Base-by-base conservation (phyloP, 2,329 filamentous ascomycete genomes). In the Zymoseptoria ardabiliae region DNA sequence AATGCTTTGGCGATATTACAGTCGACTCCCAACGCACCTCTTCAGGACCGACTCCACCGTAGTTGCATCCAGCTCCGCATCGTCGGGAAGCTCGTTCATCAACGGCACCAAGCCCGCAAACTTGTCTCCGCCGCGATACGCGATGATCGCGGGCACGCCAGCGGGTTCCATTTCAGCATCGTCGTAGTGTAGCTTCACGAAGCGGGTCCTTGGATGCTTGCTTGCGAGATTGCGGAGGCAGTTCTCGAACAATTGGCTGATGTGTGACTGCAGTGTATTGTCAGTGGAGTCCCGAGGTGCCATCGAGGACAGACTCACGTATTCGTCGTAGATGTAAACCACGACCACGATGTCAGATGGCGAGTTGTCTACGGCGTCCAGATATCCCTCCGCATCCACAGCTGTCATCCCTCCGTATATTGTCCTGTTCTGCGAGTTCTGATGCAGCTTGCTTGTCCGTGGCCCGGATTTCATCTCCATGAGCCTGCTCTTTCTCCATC, bases 321-420 rank as follows among this genome's bases (percentile, higher is more conserved):
- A 83, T 62, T 89, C 83, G 71, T 97, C 91, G 74, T 91, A 94
- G 65, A 99, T 91, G 76, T 93, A 95, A 25, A 99, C 94, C 2
- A 97, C 88, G 1, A 97, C 92, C 3, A 89, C 83, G 0, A 90
- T 93, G 53, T 93, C 89, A 53, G 86, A 77, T 48, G 85, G 81
- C 4, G 93, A 90, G 76, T 91, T 94, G 77, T 99, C 94, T 67
- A 97, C 91, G 58, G 93, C 92, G 74, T 97, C 92, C n/a, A 99
- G 82, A 70, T 96, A 99, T 19, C 92, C 94, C 64, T 88, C 79
- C 7, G 91, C 93, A 78, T 97, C 92, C 1, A 97, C 94, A 60
- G 85, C 82, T 62, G 92, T 88, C 63, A 97, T 78, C 11, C 82
- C 83, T 21, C 94, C 94, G 72, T 89, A 97, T 59, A 87, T 80